Evolutionary conservation across 2,329 filamentous ascomycete species (phyloP).

Genomic region (Akanthomyces dipterigenus): DNA sequence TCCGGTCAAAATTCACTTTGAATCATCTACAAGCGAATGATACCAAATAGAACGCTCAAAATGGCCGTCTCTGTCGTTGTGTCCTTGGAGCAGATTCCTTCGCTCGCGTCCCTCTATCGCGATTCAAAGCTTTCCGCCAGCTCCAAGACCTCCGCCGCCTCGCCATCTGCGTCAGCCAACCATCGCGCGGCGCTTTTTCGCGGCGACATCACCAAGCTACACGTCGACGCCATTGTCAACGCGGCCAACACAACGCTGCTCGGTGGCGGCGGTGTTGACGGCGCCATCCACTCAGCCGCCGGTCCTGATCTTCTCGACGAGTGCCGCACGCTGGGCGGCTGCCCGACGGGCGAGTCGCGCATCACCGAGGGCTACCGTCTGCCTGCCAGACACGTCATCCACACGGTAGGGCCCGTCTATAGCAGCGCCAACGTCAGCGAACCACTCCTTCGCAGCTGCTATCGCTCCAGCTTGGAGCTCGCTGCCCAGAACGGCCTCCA

Average conservation of each 20-base stretch:
- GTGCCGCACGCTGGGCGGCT: slow-evolving; percentile 66
- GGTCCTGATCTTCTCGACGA: slow-evolving; percentile 62
- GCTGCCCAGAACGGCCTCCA: slow-evolving; percentile 60
- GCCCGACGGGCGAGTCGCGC: slow-evolving; percentile 70
- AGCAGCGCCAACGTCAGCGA: slow-evolving; percentile 33
- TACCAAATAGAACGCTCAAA: neutral
- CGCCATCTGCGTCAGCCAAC: slow-evolving; percentile 50
- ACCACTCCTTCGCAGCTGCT: slow-evolving; percentile 54
- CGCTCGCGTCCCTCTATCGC: slow-evolving; percentile 59
- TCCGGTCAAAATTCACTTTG: too few relatives aligned
- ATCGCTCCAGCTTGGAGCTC: slow-evolving; percentile 63
- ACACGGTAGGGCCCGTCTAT: slow-evolving; percentile 85
- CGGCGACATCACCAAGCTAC: slow-evolving; percentile 74
- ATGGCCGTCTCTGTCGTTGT: slow-evolving; percentile 21
- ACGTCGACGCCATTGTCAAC: slow-evolving; percentile 82
- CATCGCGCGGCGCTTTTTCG: slow-evolving; percentile 62
- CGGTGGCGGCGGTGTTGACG: slow-evolving; percentile 87
- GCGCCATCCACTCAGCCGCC: slow-evolving; percentile 79
- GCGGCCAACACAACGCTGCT: slow-evolving; percentile 75
- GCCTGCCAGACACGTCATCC: slow-evolving; percentile 74
- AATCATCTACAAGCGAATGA: neutral
- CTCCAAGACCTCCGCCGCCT: slow-evolving; percentile 25
- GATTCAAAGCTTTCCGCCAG: slow-evolving; percentile 27
- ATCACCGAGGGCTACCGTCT: slow-evolving; percentile 74
- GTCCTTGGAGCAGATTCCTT: slow-evolving; percentile 52